Base-by-base conservation (phyloP, 441 rosid genomes). In the Eutrema salsugineum region DNA sequence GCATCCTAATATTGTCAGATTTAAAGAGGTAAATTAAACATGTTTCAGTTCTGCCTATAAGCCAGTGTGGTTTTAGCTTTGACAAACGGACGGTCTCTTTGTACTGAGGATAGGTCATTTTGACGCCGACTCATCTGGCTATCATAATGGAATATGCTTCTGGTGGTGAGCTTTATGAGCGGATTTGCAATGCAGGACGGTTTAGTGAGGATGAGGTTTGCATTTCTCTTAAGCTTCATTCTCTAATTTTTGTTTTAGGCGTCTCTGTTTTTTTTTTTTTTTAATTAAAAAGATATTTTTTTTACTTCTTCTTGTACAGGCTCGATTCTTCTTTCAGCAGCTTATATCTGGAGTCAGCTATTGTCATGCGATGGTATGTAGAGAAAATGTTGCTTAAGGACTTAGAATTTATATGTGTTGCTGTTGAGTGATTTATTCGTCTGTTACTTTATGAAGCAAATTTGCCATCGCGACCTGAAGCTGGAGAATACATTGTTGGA, bases 321-420 rank as follows among this genome's bases (percentile, higher is more conserved):
- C 93, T 73, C 81, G 88, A 28, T 88, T 86, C 79, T 88, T 88
- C 81, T 88, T 86, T 73, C 88, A 88, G 66, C 93, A 88, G 70
- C 90, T 86, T 72, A 78, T 86, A 77, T 88, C 89, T 27, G 91
- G 93, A 63, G 88, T 88, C 71, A 86, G 93, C 79, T 88, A 82
- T 77, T 86, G 88, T 69, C 93, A 88, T 67, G 87, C 86, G 0
- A 88, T 84, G 93, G 93, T 86, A 79, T 42, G 76, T 8, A 8
- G 30, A 27, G 16, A 15, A 55, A 33, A 17, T 10, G 27, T 49
- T 60, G 5, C 63, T 40, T n/a, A 30, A 3, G 19, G 11, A n/a
- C n/a, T 44, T 38, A 8, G 35, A 5, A 12, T 51, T 42, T n/a
- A 11, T 22, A 38, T 46, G 8, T 43, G 40, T 57, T 53, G 1